Base-by-base conservation (phyloP, 2,329 filamentous ascomycete species). In the Fusarium chaquense region DNA sequence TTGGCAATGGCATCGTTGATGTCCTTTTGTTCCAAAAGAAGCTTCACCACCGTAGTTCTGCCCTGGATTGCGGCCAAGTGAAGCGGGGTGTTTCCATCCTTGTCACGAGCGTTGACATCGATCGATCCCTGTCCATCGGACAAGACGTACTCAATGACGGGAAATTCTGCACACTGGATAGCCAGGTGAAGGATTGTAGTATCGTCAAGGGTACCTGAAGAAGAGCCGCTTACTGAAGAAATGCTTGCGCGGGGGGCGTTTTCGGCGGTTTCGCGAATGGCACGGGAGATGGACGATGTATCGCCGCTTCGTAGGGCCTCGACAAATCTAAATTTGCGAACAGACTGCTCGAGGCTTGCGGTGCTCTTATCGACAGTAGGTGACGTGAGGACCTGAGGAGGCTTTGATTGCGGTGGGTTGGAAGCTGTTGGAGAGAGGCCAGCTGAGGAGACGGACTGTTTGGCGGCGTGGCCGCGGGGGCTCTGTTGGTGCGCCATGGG, bases 91-190 rank as follows among this genome's bases (percentile, higher is more conserved):
- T 98, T 99, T 65, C 96, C 96, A 74, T 98, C 95, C 72, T 92
- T 91, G 81, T 99, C 96, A 65, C 92, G 90, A 41, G 92, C 90
- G 79, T 98, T 99, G 78, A 98, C 83, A 76, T 98, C 94, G 57
- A 97, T 84, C 54, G 83, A 83, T 43, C 83, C 84, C 16, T 83
- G 85, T 32, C 91, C 89, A 66, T 93, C 87, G 3, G 93, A 94
- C 44, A 99, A 82, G n/a, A 98, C 91, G 76, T 95, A 98, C 78
- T 99, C 94, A 56, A 99, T 92, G 30, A 99, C 94, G 22, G 93
- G 90, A 50, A 91, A 87, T 78, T 98, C 96, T 51, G 96, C 95
- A 80, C 95, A 98, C 81, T 99, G 96, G 45, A 98, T 93, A 28
- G 96, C 94, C 41, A 99, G 85, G 79, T 99, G 95, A 38, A 99